A percentile compares a stretch with the other conserved stretches of the same genome.
Conservation (phyloP, 1,284 basidiomycete species). For the Trichosporon sp. region DNA sequence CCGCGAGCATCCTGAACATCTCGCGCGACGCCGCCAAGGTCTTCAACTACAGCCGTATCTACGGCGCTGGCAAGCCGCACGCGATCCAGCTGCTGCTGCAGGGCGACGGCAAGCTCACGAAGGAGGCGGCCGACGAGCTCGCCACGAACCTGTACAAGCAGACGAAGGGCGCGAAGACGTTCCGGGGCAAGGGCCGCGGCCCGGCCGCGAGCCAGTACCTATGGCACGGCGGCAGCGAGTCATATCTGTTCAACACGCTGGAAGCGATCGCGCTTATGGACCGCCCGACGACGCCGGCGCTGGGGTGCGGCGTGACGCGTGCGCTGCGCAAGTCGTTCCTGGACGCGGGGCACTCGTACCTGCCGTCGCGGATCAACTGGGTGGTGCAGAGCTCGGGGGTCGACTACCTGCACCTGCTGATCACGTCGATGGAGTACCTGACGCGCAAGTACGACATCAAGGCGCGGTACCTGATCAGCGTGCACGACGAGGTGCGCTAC, state of each 20-base stretch:
- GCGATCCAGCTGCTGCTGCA: constrained; percentile 86
- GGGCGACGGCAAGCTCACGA: constrained; percentile 72
- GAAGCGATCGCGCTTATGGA: constrained; percentile 90
- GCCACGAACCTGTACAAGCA: constrained; percentile 85
- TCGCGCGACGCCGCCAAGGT: constrained; percentile 95
- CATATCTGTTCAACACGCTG: constrained; percentile 97
- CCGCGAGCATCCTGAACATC: constrained; percentile 87
- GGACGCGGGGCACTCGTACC: constrained; percentile 64
- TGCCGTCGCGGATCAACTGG: constrained; percentile 98
- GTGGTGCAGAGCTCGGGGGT: constrained; percentile 98
- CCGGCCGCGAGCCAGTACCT: constrained; percentile 58
- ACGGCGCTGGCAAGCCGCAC: constrained; percentile 94
- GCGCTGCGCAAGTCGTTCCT: constrained; percentile 87
- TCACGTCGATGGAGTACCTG: constrained; percentile 91
- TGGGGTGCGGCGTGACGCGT: constrained; percentile 89
- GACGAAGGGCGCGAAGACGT: constrained; percentile 87
- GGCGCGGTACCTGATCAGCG: constrained; percentile 91
- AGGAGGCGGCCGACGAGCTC: constrained; percentile 71
- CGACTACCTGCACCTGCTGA: constrained; percentile 94
- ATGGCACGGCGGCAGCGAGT: constrained; percentile 97
- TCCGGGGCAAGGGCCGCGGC: constrained; percentile 48
- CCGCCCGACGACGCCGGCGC: constrained; percentile 79
- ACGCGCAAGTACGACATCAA: constrained; percentile 74
- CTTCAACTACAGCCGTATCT: constrained; percentile 99
- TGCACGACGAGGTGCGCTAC: constrained; percentile 96